Conservation (phyloP, 352 stramenopile genomes). For the Blastocystis sp. region DNA sequence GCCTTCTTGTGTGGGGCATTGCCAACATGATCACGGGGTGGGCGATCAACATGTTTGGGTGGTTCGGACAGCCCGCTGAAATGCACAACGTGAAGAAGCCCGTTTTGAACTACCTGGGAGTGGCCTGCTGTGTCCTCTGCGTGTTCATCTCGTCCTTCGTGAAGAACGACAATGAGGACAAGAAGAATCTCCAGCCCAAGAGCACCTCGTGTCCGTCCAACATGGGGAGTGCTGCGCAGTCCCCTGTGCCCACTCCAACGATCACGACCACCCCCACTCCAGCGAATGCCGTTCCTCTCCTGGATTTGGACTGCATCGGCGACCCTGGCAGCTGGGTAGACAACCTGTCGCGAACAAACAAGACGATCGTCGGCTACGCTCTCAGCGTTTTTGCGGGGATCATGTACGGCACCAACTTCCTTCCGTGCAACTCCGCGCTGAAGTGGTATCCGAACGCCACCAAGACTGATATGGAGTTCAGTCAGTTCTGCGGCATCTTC, state of each 20-base stretch:
- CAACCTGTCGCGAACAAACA: constrained; percentile 40
- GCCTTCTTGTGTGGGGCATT: constrained; percentile 71
- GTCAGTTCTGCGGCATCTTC: constrained; percentile 73
- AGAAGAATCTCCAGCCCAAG: not conserved
- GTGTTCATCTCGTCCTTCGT: constrained; percentile 52
- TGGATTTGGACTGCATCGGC: not conserved
- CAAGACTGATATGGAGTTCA: constrained; percentile 71
- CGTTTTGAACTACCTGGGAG: constrained; percentile 64
- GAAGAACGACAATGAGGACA: constrained; percentile 10
- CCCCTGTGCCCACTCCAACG: not conserved
- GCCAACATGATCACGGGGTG: constrained; percentile 73
- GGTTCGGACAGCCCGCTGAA: constrained; percentile 34
- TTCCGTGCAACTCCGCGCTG: constrained; percentile 25
- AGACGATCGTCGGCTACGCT: constrained; percentile 18
- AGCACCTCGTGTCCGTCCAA: not conserved
- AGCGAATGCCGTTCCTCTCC: not conserved
- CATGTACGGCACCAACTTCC: constrained; percentile 73
- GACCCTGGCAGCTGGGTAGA: constrained; percentile 25
- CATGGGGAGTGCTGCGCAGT: not conserved
- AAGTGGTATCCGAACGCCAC: constrained; percentile 26
- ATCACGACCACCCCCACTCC: not conserved
- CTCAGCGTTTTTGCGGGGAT: constrained; percentile 35
- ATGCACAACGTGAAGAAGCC: constrained; percentile 36
- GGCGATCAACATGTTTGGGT: constrained; percentile 58
- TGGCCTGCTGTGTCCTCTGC: constrained; percentile 15